Evolutionary conservation across 768 basidiomycete species (phyloP).

Genomic region (Termitomyces sp.): DNA sequence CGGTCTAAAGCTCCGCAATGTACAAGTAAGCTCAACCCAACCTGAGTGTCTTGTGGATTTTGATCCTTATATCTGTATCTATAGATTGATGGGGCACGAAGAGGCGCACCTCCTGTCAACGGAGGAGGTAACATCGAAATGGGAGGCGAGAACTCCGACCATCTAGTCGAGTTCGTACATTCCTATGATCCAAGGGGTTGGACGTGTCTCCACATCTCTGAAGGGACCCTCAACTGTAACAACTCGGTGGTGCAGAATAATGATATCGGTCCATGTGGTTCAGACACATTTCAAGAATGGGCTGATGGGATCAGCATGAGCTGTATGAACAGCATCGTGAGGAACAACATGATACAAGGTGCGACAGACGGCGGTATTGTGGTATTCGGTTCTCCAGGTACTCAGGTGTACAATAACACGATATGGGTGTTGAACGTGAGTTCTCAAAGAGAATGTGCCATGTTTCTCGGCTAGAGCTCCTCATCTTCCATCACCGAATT

Average conservation of each 20-base stretch:
- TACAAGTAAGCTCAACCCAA: constrained; percentile 48
- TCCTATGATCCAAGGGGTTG: constrained; percentile 78
- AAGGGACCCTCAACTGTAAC: constrained; percentile 65
- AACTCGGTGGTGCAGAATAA: constrained; percentile 73
- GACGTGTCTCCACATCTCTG: constrained; percentile 77
- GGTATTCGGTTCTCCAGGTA: constrained; percentile 80
- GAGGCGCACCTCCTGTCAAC: constrained; percentile 42
- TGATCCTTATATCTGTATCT: constrained; percentile 3
- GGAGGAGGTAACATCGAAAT: constrained; percentile 85
- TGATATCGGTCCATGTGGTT: constrained; percentile 78
- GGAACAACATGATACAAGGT: constrained; percentile 66
- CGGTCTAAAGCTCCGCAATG: constrained; percentile 62
- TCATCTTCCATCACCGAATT: constrained; percentile 1
- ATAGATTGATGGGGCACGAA: constrained; percentile 74
- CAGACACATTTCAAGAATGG: constrained; percentile 66
- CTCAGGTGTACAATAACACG: constrained; percentile 71
- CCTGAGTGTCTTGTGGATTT: neutral
- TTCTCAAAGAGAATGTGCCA: neutral
- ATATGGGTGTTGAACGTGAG: constrained; percentile 68
- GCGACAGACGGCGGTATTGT: constrained; percentile 81
- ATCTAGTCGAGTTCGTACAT: constrained; percentile 74
- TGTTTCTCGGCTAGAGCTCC: neutral
- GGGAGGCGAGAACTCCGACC: constrained; percentile 70
- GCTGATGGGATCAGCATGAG: constrained; percentile 80
- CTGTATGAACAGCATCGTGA: constrained; percentile 58